phyloP scores from a whole-genome alignment of 352 stramenopile species.

The Detonula confervacea region DNA sequence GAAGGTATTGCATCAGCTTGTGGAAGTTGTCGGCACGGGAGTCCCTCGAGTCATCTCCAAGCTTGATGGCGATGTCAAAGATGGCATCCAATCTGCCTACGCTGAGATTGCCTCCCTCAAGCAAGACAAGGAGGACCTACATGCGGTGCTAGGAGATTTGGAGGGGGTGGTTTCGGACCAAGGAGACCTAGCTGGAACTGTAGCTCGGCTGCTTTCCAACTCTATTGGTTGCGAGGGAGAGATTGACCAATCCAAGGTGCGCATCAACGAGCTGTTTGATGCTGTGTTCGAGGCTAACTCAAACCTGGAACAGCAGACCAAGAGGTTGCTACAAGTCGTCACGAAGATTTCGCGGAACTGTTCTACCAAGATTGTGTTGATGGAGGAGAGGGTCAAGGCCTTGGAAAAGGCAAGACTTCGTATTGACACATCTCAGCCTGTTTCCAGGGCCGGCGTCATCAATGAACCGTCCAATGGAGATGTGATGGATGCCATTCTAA shows the following conservation, averaged over 20 bases:
- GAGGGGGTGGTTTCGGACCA: too few species aligned
- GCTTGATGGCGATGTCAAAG: not conserved
- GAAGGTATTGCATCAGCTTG: not conserved
- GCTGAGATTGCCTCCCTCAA: too few species aligned
- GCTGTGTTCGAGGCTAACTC: not conserved
- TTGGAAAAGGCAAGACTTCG: not conserved
- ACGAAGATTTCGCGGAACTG: not conserved
- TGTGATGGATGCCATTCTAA: too few species aligned
- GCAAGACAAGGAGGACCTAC: too few species aligned
- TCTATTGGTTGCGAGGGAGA: too few species aligned
- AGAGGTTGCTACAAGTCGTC: not conserved
- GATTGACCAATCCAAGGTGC: not conserved
- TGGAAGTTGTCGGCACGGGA: not conserved
- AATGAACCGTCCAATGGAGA: too few species aligned
- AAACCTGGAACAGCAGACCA: not conserved
- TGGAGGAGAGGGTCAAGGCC: not conserved
- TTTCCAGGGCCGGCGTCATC: too few species aligned
- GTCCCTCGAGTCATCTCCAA: not conserved
- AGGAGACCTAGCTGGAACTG: too few species aligned
- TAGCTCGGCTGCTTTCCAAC: too few species aligned
- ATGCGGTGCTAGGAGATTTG: too few species aligned
- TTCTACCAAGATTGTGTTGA: not conserved
- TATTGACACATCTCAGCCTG: not conserved
- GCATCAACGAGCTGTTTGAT: not conserved
- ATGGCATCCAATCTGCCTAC: too few species aligned